Base-by-base conservation (phyloP, 805 yeast genomes). In the Zygosaccharomyces rouxii region DNA sequence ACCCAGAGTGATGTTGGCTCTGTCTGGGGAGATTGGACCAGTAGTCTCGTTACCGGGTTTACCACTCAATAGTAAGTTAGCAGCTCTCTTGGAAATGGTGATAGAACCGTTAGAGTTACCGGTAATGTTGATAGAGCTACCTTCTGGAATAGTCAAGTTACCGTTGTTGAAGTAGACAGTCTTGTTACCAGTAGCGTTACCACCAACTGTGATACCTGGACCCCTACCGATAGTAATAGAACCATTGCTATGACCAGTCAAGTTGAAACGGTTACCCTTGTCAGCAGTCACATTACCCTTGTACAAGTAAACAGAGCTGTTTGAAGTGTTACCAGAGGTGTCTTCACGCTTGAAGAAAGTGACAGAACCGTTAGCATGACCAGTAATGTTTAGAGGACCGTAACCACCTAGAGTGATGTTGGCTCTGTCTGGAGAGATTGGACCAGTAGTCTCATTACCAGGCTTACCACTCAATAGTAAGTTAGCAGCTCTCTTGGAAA, bases 21-120 rank as follows among this genome's bases (percentile, higher is more conserved):
- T 26, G 18, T 13, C 26, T 10, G 19, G 29, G 18, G 16, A 23
- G 29, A 38, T 23, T 23, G 41, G 16, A 23, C 41, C 41, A 29
- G 16, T 38, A 18, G 41, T 22, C 11, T 16, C 14, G 29, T 22
- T 38, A 18, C 41, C 19, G 7, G 38, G 22, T 14, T 5, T 35
- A 19, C 41, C 29, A 18, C 9, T 23, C 41, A 22, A 22, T 26
- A 18, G 26, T 10, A 22, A 10, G 26, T 23, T 38, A 7, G 37
- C 18, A 7, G 37, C 18, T 14, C 37, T 38, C 29, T 38, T 23
- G 10, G 26, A 38, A 6, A 38, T 26, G 7, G 41, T 38, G 41
- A 38, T 22, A 29, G 41, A 38, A 21, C 41, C 41, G 41, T 38
- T 38, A 18, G 41, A 9, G 41, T 38, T 38, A 22, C 41, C 41